Evolutionary conservation across 148 eudicot species (phyloP).

Genomic region (Salicornia ramosissima): DNA sequence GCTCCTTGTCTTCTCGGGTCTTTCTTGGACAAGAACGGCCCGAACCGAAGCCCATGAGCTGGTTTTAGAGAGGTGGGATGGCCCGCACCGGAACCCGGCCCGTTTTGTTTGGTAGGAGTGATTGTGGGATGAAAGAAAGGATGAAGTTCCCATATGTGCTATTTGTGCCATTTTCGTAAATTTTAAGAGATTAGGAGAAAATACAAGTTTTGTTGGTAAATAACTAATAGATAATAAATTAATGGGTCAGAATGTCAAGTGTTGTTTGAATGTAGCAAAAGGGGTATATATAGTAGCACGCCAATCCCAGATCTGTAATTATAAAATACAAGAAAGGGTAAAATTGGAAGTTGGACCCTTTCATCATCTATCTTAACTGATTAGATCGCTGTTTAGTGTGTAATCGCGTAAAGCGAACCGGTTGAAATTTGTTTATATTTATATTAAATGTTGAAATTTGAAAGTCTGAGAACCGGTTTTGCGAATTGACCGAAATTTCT

Average conservation of each 20-base stretch:
- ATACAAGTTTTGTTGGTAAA: too few relatives aligned
- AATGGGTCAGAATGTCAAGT: neutral
- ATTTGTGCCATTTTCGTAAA: conserved; percentile 30
- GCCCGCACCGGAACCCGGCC: conserved; percentile 35
- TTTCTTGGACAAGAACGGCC: neutral
- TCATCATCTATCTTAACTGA: neutral
- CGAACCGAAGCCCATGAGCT: neutral
- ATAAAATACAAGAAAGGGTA: conserved; percentile 7
- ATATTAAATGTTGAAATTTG: neutral
- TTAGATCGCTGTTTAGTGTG: conserved; percentile 19
- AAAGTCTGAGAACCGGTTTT: conserved; percentile 19
- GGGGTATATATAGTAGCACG: conserved; percentile 13
- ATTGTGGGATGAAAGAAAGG: conserved; percentile 36
- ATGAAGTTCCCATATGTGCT: conserved; percentile 24
- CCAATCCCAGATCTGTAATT: neutral
- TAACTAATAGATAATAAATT: too few relatives aligned
- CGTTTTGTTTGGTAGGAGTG: conserved; percentile 25
- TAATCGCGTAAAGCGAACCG: conserved; percentile 24
- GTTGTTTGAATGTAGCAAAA: conserved; percentile 1
- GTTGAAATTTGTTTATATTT: neutral
- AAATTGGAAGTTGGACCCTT: conserved; percentile 6
- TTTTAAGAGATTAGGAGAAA: neutral
- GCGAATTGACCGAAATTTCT: conserved; percentile 14
- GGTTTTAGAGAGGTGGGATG: conserved; percentile 34
- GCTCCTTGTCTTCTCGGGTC: conserved; percentile 32